Conservation (phyloP, 176 grass and related monocot genomes). For the Luzula sylvatica region DNA sequence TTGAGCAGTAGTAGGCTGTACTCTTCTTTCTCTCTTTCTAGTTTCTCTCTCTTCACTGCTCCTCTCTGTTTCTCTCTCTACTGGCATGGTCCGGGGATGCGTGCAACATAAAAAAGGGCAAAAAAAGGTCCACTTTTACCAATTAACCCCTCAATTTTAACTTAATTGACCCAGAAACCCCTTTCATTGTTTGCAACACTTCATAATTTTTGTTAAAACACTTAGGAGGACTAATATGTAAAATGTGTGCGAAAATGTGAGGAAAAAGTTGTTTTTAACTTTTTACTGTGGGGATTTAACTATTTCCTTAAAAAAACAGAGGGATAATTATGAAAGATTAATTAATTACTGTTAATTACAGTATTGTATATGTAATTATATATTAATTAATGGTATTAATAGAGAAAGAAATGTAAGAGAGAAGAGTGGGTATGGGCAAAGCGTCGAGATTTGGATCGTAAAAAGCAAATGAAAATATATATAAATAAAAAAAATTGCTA, state of each 20-base stretch:
- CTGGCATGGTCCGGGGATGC: conserved; percentile 53
- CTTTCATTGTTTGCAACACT: too few relatives aligned
- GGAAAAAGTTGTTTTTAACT: background rate
- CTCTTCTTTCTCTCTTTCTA: conserved; percentile 12
- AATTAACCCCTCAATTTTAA: too few relatives aligned
- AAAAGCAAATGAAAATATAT: too few relatives aligned
- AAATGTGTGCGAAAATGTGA: too few relatives aligned
- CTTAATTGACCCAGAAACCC: too few relatives aligned
- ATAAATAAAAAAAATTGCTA: background rate
- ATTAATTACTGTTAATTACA: too few relatives aligned
- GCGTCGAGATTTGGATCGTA: background rate
- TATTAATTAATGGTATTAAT: too few relatives aligned
- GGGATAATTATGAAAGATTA: too few relatives aligned
- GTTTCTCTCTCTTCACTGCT: conserved; percentile 13
- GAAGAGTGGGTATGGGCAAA: background rate
- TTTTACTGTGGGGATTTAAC: background rate
- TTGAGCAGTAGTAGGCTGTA: background rate
- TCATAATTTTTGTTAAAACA: too few relatives aligned
- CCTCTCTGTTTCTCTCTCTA: conserved; percentile 22
- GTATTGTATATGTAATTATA: too few relatives aligned
- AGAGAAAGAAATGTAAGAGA: background rate
- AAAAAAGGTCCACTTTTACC: conserved; percentile 27
- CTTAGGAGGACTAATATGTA: too few relatives aligned
- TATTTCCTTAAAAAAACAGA: background rate
- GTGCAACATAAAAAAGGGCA: conserved; percentile 92